Conservation (phyloP, 495 filamentous ascomycete species). For the Hyaloscypha finlandica region DNA sequence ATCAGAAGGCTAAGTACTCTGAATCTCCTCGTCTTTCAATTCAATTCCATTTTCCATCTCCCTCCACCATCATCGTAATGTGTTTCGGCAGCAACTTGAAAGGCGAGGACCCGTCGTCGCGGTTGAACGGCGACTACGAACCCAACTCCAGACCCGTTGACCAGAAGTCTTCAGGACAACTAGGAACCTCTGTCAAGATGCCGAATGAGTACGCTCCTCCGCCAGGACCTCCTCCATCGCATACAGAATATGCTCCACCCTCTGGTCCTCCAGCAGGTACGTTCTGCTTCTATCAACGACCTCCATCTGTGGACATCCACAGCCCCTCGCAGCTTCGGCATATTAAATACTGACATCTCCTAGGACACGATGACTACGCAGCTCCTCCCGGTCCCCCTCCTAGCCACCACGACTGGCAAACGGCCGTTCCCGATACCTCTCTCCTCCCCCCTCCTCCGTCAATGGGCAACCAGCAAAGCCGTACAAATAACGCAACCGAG, state of each 20-base stretch:
- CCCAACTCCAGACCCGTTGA: constrained; percentile 25
- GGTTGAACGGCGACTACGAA: constrained; percentile 2
- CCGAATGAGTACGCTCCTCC: constrained; percentile 32
- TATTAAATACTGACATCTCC: not conserved
- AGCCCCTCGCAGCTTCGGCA: too few species aligned
- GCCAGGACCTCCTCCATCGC: constrained; percentile 28
- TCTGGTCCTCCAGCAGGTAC: constrained; percentile 27
- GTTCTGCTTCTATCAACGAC: not conserved
- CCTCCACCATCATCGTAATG: constrained; percentile 5
- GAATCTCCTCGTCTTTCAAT: not conserved
- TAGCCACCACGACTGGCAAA: constrained; percentile 71
- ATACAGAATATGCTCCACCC: constrained; percentile 22
- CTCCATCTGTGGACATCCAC: not conserved
- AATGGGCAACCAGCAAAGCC: constrained; percentile 65
- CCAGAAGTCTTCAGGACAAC: constrained; percentile 3
- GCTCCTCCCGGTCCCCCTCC: constrained; percentile 42
- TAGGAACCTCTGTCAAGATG: constrained; percentile 21
- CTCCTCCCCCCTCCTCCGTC: constrained; percentile 81
- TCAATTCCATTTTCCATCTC: not conserved
- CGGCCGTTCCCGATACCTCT: constrained; percentile 74
- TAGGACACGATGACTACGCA: constrained; percentile 30
- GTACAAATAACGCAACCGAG: constrained; percentile 71
- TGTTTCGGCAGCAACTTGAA: constrained; percentile 30
- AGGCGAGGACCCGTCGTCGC: constrained; percentile 21
- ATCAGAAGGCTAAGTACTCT: constrained; percentile 11